Base-by-base conservation (phyloP, 805 yeast genomes). In the Saccharomycopsis babjevae region DNA sequence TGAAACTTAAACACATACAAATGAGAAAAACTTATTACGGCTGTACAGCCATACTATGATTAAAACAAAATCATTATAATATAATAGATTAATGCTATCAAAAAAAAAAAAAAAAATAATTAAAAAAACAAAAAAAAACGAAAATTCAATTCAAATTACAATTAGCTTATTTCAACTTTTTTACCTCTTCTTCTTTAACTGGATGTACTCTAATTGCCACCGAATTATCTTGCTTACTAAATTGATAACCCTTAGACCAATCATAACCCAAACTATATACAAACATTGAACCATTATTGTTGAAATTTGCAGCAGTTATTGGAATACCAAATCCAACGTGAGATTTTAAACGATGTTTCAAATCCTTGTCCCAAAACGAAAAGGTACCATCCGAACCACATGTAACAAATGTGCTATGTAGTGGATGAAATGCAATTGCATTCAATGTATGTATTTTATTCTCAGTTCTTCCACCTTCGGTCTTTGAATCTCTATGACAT, bases 311-410 rank as follows among this genome's bases (percentile, higher is more conserved):
- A 43, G 87, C 84, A 0, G 96, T 79, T 59, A 94, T 85, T 0
- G 96, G 78, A 42, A 83, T 80, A 58, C 80, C 81, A 16, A 86
- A 77, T 10, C 82, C 74, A 5, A 96, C 90, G 76, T 83, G 88
- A 39, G 86, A 88, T 73, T 86, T 88, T 66, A 94, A 80, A 67
- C 98, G 81, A 70, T 88, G 96, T 70, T 86, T 84, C 59, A 94
- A 87, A 68, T 90, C 96, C 72, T 89, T 90, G 72, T 94, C 98
- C 99, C 99, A 94, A 76, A 89, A 87, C 68, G 91, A 85, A 76
- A 92, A 86, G 15, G 92, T 79, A 25, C 99, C 99, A 73, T 94
- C 99, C 28, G 94, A 81, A 13, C 99, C 98, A 0, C 96, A 94
- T 5, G 99, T 94, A 57, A 86, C 85, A 73, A 94, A 87, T 0